Conservation (phyloP, 805 yeast genomes). For the Candida orba region DNA sequence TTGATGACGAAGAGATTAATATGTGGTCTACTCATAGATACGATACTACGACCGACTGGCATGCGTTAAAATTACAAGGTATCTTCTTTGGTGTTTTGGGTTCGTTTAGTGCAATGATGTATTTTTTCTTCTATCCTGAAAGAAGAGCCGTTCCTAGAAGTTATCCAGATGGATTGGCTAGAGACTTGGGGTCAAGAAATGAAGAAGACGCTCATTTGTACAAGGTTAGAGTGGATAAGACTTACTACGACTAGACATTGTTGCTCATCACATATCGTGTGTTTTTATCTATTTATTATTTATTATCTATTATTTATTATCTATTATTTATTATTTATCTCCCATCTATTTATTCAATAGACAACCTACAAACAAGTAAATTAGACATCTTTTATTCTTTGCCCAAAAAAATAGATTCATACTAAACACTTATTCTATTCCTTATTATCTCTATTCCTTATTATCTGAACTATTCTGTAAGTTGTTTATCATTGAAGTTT, state of each 20-base stretch:
- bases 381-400: no score
- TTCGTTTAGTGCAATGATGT: constrained; percentile 35
- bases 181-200: constrained; percentile 58
- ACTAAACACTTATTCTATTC: no score
- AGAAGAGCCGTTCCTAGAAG: constrained; percentile 71
- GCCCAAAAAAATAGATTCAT: no score
- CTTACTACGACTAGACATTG: constrained; percentile 10
- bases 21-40: constrained; percentile 83
- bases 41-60: constrained; percentile 49
- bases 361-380: no score
- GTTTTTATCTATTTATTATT: background rate
- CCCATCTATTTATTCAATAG: background rate
- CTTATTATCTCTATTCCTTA: background rate
- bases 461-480: background rate
- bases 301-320: background rate
- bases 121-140: constrained; percentile 50
- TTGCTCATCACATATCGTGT: background rate
- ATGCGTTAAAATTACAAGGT: constrained; percentile 54
- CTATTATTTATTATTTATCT: background rate
- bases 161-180: constrained; percentile 73
- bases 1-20: constrained; percentile 67
- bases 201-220: constrained; percentile 34
- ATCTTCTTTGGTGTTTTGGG: constrained; percentile 46
- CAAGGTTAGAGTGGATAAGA: constrained; percentile 36
- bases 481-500: constrained; percentile 16